phyloP scores from a whole-genome alignment of 345 rosid genomes.

The Camelina hispida region DNA sequence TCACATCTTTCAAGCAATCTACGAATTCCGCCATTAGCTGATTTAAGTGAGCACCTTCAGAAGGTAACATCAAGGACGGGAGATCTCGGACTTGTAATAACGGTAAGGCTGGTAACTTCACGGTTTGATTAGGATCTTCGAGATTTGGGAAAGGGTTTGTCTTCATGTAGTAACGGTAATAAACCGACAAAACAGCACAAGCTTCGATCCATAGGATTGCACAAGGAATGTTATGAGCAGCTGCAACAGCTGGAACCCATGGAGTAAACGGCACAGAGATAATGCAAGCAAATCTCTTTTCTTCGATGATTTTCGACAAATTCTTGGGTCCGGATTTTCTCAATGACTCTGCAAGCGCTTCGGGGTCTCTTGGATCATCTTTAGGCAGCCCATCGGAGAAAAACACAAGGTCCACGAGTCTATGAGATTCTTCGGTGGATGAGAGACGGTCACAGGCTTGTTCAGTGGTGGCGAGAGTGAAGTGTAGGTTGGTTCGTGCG shows the following conservation, averaged over 20 bases:
- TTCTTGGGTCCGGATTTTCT: conserved; percentile 43
- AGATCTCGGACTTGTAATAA: conserved; percentile 50
- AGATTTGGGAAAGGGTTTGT: conserved; percentile 43
- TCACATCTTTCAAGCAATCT: conserved; percentile 44
- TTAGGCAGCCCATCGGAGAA: conserved; percentile 53
- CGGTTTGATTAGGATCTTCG: conserved; percentile 28
- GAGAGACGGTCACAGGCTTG: conserved; percentile 41
- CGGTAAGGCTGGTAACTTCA: conserved; percentile 52
- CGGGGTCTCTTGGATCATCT: conserved; percentile 30
- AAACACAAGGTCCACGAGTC: conserved; percentile 43
- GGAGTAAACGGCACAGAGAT: conserved; percentile 54
- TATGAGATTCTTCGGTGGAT: background rate
- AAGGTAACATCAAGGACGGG: conserved; percentile 55
- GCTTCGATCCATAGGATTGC: conserved; percentile 65
- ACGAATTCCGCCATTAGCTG: conserved; percentile 27
- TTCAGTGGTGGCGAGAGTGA: conserved; percentile 58
- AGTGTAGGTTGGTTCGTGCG: conserved; percentile 46
- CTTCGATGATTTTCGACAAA: conserved; percentile 45
- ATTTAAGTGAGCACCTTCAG: conserved; percentile 10
- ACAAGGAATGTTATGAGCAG: conserved; percentile 48
- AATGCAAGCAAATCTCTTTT: conserved; percentile 41
- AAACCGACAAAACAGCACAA: conserved; percentile 46
- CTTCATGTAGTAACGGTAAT: conserved; percentile 50
- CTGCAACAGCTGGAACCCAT: conserved; percentile 55
- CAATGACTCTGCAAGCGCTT: conserved; percentile 24